Percentiles rank a stretch among this genome's conserved stretches.
These are phyloP conservation scores for Talaromyces sp. DNA, from an alignment of 2,329 filamentous ascomycete genomes.

Conservation along the genomic window DNA sequence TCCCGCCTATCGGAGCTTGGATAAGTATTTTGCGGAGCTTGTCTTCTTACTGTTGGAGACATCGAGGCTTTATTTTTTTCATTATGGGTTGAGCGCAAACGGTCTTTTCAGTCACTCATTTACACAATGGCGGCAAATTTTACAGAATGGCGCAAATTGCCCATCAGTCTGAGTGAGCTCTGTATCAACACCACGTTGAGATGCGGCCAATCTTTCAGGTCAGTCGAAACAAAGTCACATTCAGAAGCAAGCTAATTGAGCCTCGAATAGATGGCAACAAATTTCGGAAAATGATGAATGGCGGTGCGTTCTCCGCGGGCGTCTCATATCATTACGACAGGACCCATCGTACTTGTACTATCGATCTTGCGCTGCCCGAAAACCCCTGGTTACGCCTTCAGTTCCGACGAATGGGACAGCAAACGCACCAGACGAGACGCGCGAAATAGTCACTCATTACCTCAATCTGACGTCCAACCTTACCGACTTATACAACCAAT, in stretches of 20 bases:
- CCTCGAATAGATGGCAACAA: conserved; percentile 69
- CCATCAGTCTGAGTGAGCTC: conserved; percentile 76
- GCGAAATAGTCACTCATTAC: conserved; percentile 74
- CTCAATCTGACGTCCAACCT: conserved; percentile 81
- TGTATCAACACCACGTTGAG: conserved; percentile 92
- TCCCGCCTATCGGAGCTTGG: conserved; percentile 15
- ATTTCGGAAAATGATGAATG: conserved; percentile 71
- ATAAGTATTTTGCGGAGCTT: not conserved
- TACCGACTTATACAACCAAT: conserved; percentile 72
- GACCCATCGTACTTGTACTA: conserved; percentile 77
- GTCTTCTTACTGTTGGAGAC: not conserved
- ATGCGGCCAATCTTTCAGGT: conserved; percentile 90
- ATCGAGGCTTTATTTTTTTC: not conserved
- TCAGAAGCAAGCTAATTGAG: not conserved
- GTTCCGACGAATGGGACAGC: not conserved
- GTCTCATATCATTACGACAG: conserved; percentile 80
- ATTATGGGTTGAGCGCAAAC: conserved; percentile 15
- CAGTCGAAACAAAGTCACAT: conserved; percentile 18
- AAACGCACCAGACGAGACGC: conserved; percentile 60
- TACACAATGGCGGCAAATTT: conserved; percentile 45
- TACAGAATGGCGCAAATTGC: conserved; percentile 84
- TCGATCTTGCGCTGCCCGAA: conserved; percentile 58
- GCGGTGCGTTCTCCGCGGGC: conserved; percentile 83
- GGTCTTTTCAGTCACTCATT: not conserved
- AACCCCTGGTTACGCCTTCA: conserved; percentile 30